A percentile compares a stretch with the other conserved stretches of the same genome.
These are phyloP conservation scores for Cladosporium velox DNA, from an alignment of 2,329 filamentous ascomycete species.

Conservation along the genomic window DNA sequence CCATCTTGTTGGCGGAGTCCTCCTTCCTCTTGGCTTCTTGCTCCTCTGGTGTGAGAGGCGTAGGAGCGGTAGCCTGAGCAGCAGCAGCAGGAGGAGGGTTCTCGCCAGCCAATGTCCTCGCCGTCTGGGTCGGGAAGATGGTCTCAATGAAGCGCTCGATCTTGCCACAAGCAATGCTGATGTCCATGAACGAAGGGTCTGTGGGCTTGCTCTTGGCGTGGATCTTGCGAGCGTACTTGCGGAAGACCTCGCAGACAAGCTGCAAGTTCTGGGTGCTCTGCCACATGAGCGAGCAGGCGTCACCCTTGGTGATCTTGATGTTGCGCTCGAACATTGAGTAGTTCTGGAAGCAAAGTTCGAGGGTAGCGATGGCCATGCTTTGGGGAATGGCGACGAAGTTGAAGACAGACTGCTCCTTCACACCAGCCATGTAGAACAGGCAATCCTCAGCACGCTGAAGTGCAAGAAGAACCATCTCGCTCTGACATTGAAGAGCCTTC, in stretches of 20 bases:
- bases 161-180: constrained; percentile 89
- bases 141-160: constrained; percentile 95
- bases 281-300: constrained; percentile 88
- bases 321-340: constrained; percentile 81
- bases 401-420: constrained; percentile 95
- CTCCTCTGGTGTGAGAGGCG: constrained; percentile 53
- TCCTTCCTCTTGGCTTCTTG: constrained; percentile 57
- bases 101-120: constrained; percentile 51
- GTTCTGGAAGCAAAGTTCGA: constrained; percentile 92
- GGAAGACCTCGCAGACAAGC: constrained; percentile 79
- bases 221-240: constrained; percentile 74
- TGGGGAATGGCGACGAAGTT: constrained; percentile 99
- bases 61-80: constrained; percentile 55
- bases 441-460: constrained; percentile 87
- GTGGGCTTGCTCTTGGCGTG: constrained; percentile 91
- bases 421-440: constrained; percentile 94
- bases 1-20: constrained; percentile 54
- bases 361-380: constrained; percentile 92
- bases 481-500: constrained; percentile 79
- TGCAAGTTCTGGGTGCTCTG: constrained; percentile 89
- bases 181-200: constrained; percentile 89
- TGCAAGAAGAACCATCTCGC: constrained; percentile 92
- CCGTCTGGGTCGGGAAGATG: constrained; percentile 82
- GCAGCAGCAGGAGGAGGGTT: constrained; percentile 43
- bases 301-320: constrained; percentile 94